Evolutionary conservation across 805 yeast genomes (phyloP).

Genomic region (Metschnikowia drakensbergensis): DNA sequence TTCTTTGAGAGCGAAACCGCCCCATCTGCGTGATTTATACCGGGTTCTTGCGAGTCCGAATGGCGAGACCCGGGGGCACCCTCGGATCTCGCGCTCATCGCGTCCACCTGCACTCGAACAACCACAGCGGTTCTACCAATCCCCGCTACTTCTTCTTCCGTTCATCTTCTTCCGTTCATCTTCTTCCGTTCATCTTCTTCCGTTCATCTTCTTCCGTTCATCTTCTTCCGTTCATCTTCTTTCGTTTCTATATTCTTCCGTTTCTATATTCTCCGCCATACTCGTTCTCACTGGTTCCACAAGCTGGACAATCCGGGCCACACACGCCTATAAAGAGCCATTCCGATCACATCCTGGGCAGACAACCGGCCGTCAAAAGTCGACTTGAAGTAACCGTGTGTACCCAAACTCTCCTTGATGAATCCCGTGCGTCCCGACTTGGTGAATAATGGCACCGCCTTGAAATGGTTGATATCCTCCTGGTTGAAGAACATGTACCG

Average conservation of each 20-base stretch:
- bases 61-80: no score
- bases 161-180: no score
- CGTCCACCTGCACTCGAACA: no score
- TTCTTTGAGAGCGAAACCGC: no score
- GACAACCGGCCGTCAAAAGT: slow-evolving; percentile 86
- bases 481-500: slow-evolving; percentile 96
- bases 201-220: no score
- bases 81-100: no score
- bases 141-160: no score
- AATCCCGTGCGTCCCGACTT: slow-evolving; percentile 91
- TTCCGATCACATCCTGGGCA: slow-evolving; percentile 89
- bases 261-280: not conserved
- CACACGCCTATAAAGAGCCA: slow-evolving; percentile 89
- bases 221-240: no score
- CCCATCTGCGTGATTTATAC: no score
- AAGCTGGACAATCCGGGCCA: slow-evolving; percentile 66
- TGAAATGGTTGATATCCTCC: slow-evolving; percentile 85
- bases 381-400: slow-evolving; percentile 97
- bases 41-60: no score
- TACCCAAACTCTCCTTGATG: slow-evolving; percentile 93
- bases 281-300: slow-evolving; percentile 19
- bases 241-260: not conserved
- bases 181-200: no score
- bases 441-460: slow-evolving; percentile 88
- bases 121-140: no score